Evolutionary conservation across 495 filamentous ascomycete species (phyloP).

Genomic region (Halenospora varia): DNA sequence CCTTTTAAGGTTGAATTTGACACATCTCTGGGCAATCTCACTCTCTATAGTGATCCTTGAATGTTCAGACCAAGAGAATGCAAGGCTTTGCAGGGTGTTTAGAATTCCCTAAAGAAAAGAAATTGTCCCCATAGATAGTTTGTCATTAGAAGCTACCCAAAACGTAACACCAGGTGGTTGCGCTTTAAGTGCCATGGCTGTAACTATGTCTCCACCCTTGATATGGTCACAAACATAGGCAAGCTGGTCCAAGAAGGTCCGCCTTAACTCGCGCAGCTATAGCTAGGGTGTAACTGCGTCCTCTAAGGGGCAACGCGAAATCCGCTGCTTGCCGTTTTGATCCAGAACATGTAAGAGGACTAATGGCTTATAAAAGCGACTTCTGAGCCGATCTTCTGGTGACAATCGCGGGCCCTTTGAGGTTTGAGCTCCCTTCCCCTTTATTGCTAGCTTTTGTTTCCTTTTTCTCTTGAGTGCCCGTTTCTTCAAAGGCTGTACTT

Average conservation of each 20-base stretch:
- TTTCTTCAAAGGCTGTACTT: constrained; percentile 5
- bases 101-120: constrained; percentile 21
- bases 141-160: constrained; percentile 27
- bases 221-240: constrained; percentile 29
- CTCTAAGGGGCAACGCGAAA: constrained; percentile 8
- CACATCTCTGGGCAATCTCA: constrained; percentile 9
- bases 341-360: constrained; percentile 26
- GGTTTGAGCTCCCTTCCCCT: constrained; percentile 6
- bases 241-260: constrained; percentile 27
- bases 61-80: constrained; percentile 1
- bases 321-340: constrained; percentile 23
- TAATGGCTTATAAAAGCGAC: constrained; percentile 29
- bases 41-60: constrained; percentile 3
- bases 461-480: constrained; percentile 4
- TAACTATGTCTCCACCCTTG: constrained; percentile 28
- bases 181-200: constrained; percentile 29
- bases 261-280: constrained; percentile 11
- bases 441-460: constrained; percentile 1
- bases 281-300: constrained; percentile 6
- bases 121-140: not conserved
- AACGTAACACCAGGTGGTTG: constrained; percentile 14
- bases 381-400: constrained; percentile 13
- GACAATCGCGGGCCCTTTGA: constrained; percentile 11
- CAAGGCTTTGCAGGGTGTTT: constrained; percentile 9
- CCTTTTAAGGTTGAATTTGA: constrained; percentile 15